Conservation (phyloP, 169 alveolate genomes). For the Plasmodium yoelii region DNA sequence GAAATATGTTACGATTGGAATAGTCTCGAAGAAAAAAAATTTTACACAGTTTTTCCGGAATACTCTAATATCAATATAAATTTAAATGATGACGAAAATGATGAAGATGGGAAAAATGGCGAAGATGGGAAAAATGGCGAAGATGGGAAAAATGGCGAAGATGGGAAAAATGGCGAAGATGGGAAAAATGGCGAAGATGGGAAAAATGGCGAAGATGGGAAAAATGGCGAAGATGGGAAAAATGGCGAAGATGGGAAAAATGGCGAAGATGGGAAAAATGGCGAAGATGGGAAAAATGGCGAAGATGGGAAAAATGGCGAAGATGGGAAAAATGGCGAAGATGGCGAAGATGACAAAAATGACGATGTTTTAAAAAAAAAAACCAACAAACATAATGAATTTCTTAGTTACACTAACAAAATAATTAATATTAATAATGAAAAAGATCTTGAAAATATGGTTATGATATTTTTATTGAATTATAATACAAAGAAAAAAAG, state of each 20-base stretch:
- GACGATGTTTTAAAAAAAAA: constrained; percentile 16
- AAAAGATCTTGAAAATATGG: constrained; percentile 36
- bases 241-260: constrained; percentile 44
- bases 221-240: constrained; percentile 35
- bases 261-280: constrained; percentile 44
- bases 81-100: constrained; percentile 50
- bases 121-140: too few relatives aligned
- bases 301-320: constrained; percentile 51
- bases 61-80: constrained; percentile 34
- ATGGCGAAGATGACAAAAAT: constrained; percentile 48
- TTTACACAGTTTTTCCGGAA: constrained; percentile 54
- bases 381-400: constrained; percentile 19
- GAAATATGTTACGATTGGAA: constrained; percentile 27
- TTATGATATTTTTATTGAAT: constrained; percentile 48
- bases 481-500: constrained; percentile 63
- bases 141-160: constrained; percentile 33
- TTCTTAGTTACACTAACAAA: constrained; percentile 20
- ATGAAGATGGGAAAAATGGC: too few relatives aligned
- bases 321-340: constrained; percentile 33
- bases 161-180: constrained; percentile 33
- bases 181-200: constrained; percentile 47
- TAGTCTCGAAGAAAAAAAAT: constrained; percentile 34
- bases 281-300: constrained; percentile 35
- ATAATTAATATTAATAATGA: constrained; percentile 46
- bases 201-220: constrained; percentile 38